phyloP scores from a whole-genome alignment of 108 stramenopile genomes.

The Parmales sp. region DNA sequence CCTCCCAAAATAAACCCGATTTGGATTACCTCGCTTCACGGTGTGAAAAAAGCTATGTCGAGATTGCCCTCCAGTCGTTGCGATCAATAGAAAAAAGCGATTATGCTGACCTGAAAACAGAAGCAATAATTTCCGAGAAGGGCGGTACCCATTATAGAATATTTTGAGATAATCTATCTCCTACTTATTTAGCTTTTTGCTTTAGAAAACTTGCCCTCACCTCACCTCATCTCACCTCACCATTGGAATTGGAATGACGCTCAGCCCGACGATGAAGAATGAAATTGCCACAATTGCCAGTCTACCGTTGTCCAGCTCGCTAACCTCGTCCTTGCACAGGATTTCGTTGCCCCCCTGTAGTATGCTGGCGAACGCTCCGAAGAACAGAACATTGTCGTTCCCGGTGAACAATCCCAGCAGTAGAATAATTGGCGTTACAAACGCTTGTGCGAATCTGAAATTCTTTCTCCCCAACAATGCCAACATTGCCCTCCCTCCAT shows the following conservation, averaged over 20 bases:
- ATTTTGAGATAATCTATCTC: too few species aligned
- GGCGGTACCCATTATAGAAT: too few species aligned
- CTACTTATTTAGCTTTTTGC: too few species aligned
- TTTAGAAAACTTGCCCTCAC: too few species aligned
- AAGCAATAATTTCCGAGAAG: too few species aligned
- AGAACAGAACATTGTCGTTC: conserved; percentile 43
- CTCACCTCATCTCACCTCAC: too few species aligned
- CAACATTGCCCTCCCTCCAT: conserved; percentile 54
- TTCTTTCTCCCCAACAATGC: conserved; percentile 59
- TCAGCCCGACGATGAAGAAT: not conserved
- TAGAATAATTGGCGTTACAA: conserved; percentile 32
- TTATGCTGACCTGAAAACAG: too few species aligned
- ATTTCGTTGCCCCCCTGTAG: conserved; percentile 58
- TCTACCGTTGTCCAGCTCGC: not conserved
- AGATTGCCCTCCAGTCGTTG: too few species aligned
- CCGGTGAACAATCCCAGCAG: conserved; percentile 55
- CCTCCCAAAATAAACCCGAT: too few species aligned
- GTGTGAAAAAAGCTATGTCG: too few species aligned
- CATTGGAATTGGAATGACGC: not conserved
- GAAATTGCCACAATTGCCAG: not conserved
- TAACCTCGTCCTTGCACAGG: conserved; percentile 46
- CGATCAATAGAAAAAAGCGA: too few species aligned
- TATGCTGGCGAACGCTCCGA: conserved; percentile 39
- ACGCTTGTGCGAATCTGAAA: conserved; percentile 40
- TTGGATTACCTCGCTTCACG: too few species aligned